phyloP scores from a whole-genome alignment of 1,139 yeast species.

The Ogataea hybrid region DNA sequence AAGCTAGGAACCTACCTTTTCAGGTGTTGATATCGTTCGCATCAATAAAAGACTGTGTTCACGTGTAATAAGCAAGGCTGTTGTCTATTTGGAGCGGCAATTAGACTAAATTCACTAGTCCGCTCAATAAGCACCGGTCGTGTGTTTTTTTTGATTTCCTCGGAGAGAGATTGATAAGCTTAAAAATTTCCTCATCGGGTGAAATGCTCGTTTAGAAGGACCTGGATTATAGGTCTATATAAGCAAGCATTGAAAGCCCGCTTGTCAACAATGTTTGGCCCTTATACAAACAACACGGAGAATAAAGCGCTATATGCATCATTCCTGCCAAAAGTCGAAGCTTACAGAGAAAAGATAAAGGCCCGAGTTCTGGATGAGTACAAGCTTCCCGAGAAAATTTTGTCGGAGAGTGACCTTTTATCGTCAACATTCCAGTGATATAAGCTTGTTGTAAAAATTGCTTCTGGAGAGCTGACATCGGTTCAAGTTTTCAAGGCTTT shows the following conservation, averaged over 20 bases:
- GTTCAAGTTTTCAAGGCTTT: conserved; percentile 51
- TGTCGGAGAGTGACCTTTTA: too few species aligned
- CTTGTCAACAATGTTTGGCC: conserved; percentile 1
- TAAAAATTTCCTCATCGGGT: background rate
- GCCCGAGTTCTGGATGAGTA: conserved; percentile 25
- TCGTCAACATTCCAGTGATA: too few species aligned
- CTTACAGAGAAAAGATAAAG: conserved; percentile 19
- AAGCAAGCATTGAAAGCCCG: too few species aligned
- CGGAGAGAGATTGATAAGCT: background rate
- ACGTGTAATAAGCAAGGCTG: background rate
- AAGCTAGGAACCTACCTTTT: background rate
- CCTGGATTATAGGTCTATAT: too few species aligned
- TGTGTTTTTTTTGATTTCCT: background rate
- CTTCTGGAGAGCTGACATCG: conserved; percentile 36
- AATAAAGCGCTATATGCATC: conserved; percentile 19
- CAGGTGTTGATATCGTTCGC: background rate
- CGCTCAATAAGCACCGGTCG: background rate
- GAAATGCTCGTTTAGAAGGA: background rate
- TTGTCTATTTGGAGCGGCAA: background rate
- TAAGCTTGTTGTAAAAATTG: conserved; percentile 29
- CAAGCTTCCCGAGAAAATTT: conserved; percentile 20
- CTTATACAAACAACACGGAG: conserved; percentile 18
- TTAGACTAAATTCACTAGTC: background rate
- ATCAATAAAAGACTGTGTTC: background rate
- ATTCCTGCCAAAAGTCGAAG: conserved; percentile 26